Conservation (phyloP, 2,329 filamentous ascomycete genomes). For the Myriosclerotinia curreyana region DNA sequence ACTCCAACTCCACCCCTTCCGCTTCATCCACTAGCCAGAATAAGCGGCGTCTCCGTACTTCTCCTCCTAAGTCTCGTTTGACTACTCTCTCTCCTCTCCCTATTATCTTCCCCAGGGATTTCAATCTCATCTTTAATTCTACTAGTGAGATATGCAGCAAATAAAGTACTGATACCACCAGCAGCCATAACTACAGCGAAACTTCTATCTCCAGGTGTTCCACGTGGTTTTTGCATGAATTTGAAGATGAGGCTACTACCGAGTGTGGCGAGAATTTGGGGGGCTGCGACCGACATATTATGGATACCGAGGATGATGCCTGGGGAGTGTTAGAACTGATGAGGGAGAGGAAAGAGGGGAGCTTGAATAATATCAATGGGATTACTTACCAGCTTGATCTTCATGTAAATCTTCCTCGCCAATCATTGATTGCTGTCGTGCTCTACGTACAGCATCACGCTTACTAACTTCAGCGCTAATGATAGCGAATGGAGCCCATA, state of each 20-base stretch:
- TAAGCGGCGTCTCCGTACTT: constrained; percentile 13
- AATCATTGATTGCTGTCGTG: constrained; percentile 33
- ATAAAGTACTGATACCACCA: constrained; percentile 73
- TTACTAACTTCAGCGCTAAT: constrained; percentile 90
- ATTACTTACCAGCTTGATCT: constrained; percentile 25
- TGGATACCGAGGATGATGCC: constrained; percentile 89
- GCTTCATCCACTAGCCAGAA: constrained; percentile 2
- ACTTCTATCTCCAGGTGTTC: constrained; percentile 78
- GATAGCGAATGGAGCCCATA: constrained; percentile 94
- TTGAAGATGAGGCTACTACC: constrained; percentile 82
- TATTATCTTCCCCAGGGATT: constrained; percentile 24
- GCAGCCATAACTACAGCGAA: constrained; percentile 84
- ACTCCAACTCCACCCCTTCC: background rate
- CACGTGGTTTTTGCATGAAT: constrained; percentile 81
- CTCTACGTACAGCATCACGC: constrained; percentile 65
- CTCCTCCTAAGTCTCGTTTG: background rate
- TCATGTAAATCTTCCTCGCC: constrained; percentile 25
- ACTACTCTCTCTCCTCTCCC: background rate
- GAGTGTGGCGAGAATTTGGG: constrained; percentile 86
- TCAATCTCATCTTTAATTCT: constrained; percentile 38
- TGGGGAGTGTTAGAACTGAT: background rate
- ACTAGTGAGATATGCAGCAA: constrained; percentile 64
- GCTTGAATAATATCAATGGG: background rate
- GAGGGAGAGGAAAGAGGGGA: background rate
- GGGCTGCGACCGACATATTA: constrained; percentile 89